Evolutionary conservation across 2,329 filamentous ascomycete species (phyloP).

Genomic region (Colletotrichum orbiculare): DNA sequence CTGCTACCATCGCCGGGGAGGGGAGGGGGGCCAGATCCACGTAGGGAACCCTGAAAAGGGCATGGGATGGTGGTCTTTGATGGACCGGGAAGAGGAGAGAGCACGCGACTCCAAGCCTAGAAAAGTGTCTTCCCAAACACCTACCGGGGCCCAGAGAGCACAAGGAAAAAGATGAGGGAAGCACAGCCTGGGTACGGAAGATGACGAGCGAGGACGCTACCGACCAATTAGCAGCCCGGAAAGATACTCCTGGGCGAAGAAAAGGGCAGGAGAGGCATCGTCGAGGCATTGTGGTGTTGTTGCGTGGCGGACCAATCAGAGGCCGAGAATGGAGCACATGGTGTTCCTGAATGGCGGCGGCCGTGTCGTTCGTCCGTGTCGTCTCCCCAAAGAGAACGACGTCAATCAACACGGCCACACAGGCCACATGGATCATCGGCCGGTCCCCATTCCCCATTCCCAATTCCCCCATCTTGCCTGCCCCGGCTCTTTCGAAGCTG

Average conservation of each 20-base stretch:
- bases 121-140: slow-evolving; percentile 13
- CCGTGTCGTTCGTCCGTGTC: slow-evolving; percentile 9
- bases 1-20: neutral
- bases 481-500: too few relatives aligned
- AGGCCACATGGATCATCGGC: slow-evolving; percentile 23
- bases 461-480: neutral
- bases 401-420: slow-evolving; percentile 27
- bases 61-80: too few relatives aligned
- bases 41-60: slow-evolving; percentile 20
- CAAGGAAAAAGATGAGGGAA: neutral
- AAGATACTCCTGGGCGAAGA: slow-evolving; percentile 31
- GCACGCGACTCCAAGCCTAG: slow-evolving; percentile 35
- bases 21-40: slow-evolving; percentile 7
- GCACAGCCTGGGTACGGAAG: slow-evolving; percentile 9
- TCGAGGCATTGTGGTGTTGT: slow-evolving; percentile 8
- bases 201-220: neutral
- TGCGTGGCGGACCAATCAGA: slow-evolving; percentile 25
- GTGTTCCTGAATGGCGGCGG: slow-evolving; percentile 32
- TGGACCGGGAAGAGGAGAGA: neutral
- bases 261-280: slow-evolving; percentile 36
- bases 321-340: slow-evolving; percentile 32
- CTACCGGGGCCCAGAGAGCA: neutral
- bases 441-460: neutral
- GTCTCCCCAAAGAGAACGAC: slow-evolving; percentile 3
- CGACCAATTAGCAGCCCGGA: slow-evolving; percentile 25